phyloP scores from a whole-genome alignment of 768 basidiomycete species.

The Lactarius quietus region DNA sequence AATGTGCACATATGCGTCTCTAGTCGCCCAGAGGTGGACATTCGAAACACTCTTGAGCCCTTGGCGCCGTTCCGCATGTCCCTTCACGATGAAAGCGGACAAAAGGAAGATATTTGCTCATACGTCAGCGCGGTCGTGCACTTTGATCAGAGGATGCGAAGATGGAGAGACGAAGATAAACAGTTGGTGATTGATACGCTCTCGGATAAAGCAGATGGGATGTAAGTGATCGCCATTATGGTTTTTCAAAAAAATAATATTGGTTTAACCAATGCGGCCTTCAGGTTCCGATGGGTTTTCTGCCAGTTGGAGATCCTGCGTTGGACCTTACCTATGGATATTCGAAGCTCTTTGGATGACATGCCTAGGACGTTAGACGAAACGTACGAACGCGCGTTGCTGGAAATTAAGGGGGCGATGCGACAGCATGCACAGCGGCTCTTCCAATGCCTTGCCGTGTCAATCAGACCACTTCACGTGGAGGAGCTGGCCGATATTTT shows the following conservation, averaged over 20 bases:
- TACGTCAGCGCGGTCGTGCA: background rate
- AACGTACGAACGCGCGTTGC: no score
- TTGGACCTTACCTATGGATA: no score
- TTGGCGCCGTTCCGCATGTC: background rate
- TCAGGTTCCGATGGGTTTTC: constrained; percentile 5
- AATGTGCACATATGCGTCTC: background rate
- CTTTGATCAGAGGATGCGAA: background rate
- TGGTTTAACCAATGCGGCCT: background rate
- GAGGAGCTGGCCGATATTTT: no score
- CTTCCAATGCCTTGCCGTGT: no score
- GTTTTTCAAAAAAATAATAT: background rate
- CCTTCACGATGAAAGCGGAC: no score
- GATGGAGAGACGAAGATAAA: background rate
- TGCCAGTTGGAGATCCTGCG: no score
- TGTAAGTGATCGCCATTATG: no score
- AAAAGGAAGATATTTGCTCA: background rate
- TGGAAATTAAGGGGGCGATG: no score
- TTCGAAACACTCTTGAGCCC: background rate
- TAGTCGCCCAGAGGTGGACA: background rate
- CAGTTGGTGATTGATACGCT: background rate
- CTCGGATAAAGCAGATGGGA: background rate
- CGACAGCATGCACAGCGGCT: no score
- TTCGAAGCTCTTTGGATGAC: no score
- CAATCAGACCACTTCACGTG: no score
- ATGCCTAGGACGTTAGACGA: no score